phyloP scores from a whole-genome alignment of 768 basidiomycete species.

The Suillus americanus region DNA sequence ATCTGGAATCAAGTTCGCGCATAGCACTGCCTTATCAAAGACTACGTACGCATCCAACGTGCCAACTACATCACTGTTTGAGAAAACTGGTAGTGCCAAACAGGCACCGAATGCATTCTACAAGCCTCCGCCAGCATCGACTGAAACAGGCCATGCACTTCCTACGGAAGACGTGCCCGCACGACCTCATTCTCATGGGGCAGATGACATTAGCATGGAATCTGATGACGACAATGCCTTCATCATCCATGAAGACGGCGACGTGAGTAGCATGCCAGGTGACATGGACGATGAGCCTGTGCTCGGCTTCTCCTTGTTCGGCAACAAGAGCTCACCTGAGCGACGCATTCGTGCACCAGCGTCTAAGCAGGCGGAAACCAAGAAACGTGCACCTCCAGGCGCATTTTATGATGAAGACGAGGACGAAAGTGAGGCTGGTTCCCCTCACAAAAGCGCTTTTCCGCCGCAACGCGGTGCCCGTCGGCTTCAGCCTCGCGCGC shows the following conservation, averaged over 20 bases:
- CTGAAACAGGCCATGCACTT: constrained; percentile 17
- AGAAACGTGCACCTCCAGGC: constrained; percentile 41
- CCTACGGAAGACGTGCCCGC: constrained; percentile 9
- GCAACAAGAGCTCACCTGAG: constrained; percentile 14
- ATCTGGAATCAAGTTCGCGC: constrained; percentile 10
- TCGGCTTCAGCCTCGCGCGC: constrained; percentile 5
- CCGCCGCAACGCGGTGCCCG: constrained; percentile 1
- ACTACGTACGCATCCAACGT: constrained; percentile 1
- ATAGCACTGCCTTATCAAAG: constrained; percentile 6
- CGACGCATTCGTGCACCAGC: constrained; percentile 13
- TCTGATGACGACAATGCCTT: constrained; percentile 11
- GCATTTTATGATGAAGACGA: constrained; percentile 47
- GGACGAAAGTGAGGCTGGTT: constrained; percentile 18
- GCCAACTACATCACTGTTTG: constrained; percentile 35
- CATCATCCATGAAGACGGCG: constrained; percentile 6
- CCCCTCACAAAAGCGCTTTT: constrained; percentile 12
- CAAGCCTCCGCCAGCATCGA: constrained; percentile 41
- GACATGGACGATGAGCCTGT: constrained; percentile 13
- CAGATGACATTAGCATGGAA: constrained; percentile 16
- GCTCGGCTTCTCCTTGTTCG: constrained; percentile 33
- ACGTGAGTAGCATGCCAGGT: not conserved
- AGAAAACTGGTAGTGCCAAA: constrained; percentile 47
- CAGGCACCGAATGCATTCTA: constrained; percentile 67
- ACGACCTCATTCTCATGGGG: constrained; percentile 5
- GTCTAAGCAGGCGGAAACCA: constrained; percentile 15